Evolutionary conservation across 2,329 filamentous ascomycete species (phyloP), one percentile per base, ranked within the genome.

Genomic region (Aspergillus texensis): DNA sequence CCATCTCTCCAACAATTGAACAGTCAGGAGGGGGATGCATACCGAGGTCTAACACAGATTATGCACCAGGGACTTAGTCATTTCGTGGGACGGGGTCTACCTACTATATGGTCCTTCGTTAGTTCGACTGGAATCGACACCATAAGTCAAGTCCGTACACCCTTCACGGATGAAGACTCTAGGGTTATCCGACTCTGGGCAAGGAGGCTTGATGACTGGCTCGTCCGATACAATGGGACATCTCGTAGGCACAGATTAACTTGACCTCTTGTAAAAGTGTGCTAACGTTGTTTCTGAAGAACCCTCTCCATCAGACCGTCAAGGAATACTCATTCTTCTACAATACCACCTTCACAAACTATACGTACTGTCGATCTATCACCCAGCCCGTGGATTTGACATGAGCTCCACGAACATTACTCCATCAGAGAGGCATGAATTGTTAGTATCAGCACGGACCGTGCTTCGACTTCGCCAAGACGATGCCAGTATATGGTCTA

Each of bases 311-410:
- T 73, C 72, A 16, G 72, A 74, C 56, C 66, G 72, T 43, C 71
- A 73, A 30, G 72, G 72, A 6, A 74, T 74, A 26, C 57, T 73
- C 12, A 74, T 74, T 12, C 61, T 74, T 41, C 62, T 74, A n/a
- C 72, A 74, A 26, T 74, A 74, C 61, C 72, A 74, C 50, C 58
- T 74, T 10, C 72, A 74, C 53, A 74, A 74, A 55, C 58, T 74
- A 48, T 74, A 73, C 30, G 72, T 74, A 8, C 60, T 74, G 2
- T 74, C 72, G 12, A 74, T 74, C 14, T 74, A 74, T 24, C 69
- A 74, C 36, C 72, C 72, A 19, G 72, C 72, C 24, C 66, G 72
- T 12, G 72, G 72, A 21, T 72, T 73, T 32, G 68, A 74, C 63
- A 59, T 74, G 6, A 67, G 70, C 14, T 68, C 71, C 3, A 65